phyloP scores from a whole-genome alignment of 768 basidiomycete genomes.

The Mycena indigotica region DNA sequence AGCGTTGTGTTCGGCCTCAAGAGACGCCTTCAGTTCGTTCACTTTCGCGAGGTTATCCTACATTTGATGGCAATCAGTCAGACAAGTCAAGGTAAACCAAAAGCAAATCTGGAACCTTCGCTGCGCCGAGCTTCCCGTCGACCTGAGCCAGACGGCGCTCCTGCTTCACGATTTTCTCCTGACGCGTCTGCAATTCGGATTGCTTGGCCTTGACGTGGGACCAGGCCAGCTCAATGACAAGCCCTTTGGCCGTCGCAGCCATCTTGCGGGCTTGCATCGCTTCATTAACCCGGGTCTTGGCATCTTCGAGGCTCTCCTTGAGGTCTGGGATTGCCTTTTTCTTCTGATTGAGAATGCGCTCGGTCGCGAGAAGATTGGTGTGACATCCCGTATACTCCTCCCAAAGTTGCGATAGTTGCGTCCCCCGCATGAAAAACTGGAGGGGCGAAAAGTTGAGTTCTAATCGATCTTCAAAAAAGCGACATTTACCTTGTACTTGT shows the following conservation, averaged over 20 bases:
- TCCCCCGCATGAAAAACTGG: conserved; percentile 94
- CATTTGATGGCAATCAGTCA: neutral
- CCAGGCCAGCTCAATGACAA: conserved; percentile 88
- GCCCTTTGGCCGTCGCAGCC: conserved; percentile 63
- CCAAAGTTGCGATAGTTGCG: conserved; percentile 83
- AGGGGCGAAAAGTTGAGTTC: conserved; percentile 2
- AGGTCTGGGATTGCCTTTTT: conserved; percentile 80
- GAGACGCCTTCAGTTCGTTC: conserved; percentile 35
- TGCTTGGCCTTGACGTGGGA: conserved; percentile 77
- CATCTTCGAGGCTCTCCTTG: conserved; percentile 56
- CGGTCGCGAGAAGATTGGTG: conserved; percentile 70
- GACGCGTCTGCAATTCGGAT: conserved; percentile 48
- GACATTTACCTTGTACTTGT: conserved; percentile 81
- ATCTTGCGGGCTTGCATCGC: conserved; percentile 76
- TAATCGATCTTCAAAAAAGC: neutral
- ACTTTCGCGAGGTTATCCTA: conserved; percentile 8
- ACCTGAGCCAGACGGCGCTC: conserved; percentile 41
- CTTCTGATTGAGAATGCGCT: conserved; percentile 68
- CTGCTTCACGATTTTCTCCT: conserved; percentile 39
- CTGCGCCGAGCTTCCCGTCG: conserved; percentile 34
- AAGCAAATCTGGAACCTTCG: conserved; percentile 38
- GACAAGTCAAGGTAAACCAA: conserved; percentile 23
- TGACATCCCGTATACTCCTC: conserved; percentile 83
- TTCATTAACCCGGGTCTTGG: conserved; percentile 63
- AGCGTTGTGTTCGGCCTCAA: conserved; percentile 41